These are phyloP conservation scores for Neurospora sp. DNA, from an alignment of 495 filamentous ascomycete genomes.

Conservation along the genomic window DNA sequence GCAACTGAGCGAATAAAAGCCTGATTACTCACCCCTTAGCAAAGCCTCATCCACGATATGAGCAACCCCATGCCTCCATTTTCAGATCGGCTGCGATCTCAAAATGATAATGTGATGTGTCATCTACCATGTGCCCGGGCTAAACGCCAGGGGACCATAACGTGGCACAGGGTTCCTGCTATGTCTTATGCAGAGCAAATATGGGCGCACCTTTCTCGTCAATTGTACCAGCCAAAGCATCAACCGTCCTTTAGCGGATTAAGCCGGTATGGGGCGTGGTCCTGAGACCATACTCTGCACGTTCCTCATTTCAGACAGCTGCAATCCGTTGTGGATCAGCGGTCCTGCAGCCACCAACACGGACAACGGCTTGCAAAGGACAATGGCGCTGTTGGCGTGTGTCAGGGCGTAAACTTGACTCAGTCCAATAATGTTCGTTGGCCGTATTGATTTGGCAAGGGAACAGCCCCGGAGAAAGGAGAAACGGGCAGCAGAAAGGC, in stretches of 20 bases:
- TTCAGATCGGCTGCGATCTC: not conserved
- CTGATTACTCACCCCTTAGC: not conserved
- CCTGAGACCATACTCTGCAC: not conserved
- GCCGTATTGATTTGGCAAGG: not conserved
- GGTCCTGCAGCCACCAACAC: not conserved
- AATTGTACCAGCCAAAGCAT: not conserved
- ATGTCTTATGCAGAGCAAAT: not conserved
- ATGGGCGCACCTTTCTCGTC: not conserved
- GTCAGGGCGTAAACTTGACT: not conserved
- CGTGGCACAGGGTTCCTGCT: not conserved
- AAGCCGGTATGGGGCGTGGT: not conserved
- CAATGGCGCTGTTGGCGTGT: not conserved
- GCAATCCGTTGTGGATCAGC: slow-evolving; percentile 6
- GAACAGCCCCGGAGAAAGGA: not conserved
- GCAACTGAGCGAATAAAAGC: not conserved
- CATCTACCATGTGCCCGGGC: not conserved
- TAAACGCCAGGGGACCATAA: not conserved
- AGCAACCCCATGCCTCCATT: not conserved
- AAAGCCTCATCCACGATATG: not conserved
- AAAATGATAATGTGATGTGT: not conserved
- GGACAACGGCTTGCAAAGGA: slow-evolving; percentile 3
- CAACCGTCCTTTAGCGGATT: not conserved
- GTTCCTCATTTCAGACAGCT: slow-evolving; percentile 6
- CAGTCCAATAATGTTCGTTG: not conserved
- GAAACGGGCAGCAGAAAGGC: not conserved